Conservation (phyloP, 108 stramenopile species). For the Cyclotella distinguenda region DNA sequence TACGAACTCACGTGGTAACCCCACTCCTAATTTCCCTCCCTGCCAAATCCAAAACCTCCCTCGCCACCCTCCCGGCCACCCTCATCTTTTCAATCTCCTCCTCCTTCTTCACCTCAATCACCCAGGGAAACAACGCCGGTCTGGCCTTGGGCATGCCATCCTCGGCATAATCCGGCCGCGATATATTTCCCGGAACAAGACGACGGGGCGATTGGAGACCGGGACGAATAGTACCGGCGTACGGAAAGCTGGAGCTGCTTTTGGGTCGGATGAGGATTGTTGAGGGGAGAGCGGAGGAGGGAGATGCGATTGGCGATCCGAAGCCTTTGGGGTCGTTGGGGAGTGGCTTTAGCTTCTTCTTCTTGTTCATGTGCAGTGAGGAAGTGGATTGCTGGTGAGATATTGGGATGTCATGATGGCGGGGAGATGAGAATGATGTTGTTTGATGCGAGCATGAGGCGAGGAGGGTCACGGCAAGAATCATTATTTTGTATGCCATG, state of each 20-base stretch:
- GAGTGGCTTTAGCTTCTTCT: slow-evolving; percentile 12
- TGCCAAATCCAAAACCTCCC: slow-evolving; percentile 92
- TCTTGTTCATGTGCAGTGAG: slow-evolving; percentile 26
- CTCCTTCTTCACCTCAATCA: slow-evolving; percentile 87
- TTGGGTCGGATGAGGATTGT: slow-evolving; percentile 19
- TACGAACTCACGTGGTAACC: slow-evolving; percentile 62
- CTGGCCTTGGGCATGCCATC: slow-evolving; percentile 66
- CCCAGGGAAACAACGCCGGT: slow-evolving; percentile 69
- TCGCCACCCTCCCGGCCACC: slow-evolving; percentile 76
- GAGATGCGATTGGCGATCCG: background rate
- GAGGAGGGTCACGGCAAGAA: background rate
- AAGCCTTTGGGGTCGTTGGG: slow-evolving; percentile 14
- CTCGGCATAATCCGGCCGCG: slow-evolving; percentile 74
- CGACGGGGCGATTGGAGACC: slow-evolving; percentile 66
- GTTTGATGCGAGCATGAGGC: background rate
- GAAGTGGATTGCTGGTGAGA: background rate
- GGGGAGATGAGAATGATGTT: background rate
- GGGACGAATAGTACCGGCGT: slow-evolving; percentile 72
- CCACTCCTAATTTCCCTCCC: slow-evolving; percentile 82
- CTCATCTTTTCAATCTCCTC: slow-evolving; percentile 93
- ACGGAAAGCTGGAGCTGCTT: slow-evolving; percentile 48
- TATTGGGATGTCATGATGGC: background rate
- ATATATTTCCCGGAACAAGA: slow-evolving; percentile 52
- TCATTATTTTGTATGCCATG: no score
- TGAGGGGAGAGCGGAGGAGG: background rate